These are phyloP conservation scores for Stereocaulon alpinum DNA, from an alignment of 495 filamentous ascomycete genomes.

Conservation along the genomic window DNA sequence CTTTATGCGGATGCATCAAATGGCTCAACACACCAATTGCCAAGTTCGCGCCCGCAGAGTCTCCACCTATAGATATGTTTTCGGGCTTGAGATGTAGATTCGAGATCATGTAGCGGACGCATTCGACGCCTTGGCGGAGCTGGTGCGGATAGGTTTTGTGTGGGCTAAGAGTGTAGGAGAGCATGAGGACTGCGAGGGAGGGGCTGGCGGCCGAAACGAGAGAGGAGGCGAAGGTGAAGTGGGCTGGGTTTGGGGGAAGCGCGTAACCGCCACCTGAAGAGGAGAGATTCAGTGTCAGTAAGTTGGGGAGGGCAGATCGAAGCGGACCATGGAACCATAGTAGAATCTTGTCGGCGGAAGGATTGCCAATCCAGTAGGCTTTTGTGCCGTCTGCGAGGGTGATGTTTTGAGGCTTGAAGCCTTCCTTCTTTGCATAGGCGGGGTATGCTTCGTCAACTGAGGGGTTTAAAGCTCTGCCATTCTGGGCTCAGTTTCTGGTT, in stretches of 20 bases:
- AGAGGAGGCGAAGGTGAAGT: conserved; percentile 39
- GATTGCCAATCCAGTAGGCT: conserved; percentile 51
- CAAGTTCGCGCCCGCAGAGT: conserved; percentile 57
- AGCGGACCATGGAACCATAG: conserved; percentile 49
- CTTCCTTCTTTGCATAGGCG: conserved; percentile 33
- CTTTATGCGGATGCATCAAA: conserved; percentile 49
- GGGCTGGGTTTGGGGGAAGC: conserved; percentile 30
- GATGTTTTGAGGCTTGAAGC: conserved; percentile 39
- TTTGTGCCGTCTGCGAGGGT: conserved; percentile 39
- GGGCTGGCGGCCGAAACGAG: conserved; percentile 26
- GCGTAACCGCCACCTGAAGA: conserved; percentile 49
- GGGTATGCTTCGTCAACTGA: conserved; percentile 39
- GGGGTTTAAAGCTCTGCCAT: conserved; percentile 25
- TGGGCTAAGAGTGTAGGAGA: conserved; percentile 49
- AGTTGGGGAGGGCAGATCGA: not conserved
- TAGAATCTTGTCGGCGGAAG: conserved; percentile 44
- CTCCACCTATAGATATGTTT: conserved; percentile 45
- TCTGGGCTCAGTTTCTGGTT: conserved; percentile 6
- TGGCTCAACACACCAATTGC: conserved; percentile 45
- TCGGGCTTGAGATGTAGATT: conserved; percentile 30
- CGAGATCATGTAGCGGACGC: conserved; percentile 44
- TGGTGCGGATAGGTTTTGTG: conserved; percentile 45
- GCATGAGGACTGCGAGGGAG: conserved; percentile 41
- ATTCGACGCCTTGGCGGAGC: conserved; percentile 42
- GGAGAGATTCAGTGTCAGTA: not conserved